These are phyloP conservation scores for Starmerella lactis-condensi DNA, from an alignment of 805 yeast species.

Conservation along the genomic window DNA sequence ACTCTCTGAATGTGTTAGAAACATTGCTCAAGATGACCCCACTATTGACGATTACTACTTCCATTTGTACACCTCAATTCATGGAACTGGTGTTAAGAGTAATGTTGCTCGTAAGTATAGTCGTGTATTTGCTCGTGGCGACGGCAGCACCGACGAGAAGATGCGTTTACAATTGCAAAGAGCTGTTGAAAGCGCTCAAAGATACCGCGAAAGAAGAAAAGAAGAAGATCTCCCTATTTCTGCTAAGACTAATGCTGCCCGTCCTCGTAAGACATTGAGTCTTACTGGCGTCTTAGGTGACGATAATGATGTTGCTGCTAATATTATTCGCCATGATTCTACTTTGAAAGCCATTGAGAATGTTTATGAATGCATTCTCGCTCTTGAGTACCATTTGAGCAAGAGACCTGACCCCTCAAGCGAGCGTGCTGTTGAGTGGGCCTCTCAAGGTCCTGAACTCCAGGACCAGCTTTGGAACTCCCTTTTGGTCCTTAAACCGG, in stretches of 20 bases:
- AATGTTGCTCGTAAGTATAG: slow-evolving; percentile 25
- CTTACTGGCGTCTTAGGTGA: slow-evolving; percentile 22
- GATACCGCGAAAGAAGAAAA: slow-evolving; percentile 24
- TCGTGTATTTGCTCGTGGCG: slow-evolving; percentile 60
- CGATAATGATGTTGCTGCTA: slow-evolving; percentile 17
- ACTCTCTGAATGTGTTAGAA: slow-evolving; percentile 83
- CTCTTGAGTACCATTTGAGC: slow-evolving; percentile 58
- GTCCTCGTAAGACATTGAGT: slow-evolving; percentile 21
- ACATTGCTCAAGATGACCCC: slow-evolving; percentile 92
- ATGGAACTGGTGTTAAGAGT: slow-evolving; percentile 21
- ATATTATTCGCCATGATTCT: slow-evolving; percentile 25
- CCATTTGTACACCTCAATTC: slow-evolving; percentile 71
- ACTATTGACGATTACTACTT: slow-evolving; percentile 91
- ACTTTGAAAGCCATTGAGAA: slow-evolving; percentile 56
- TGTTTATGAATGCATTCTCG: slow-evolving; percentile 57
- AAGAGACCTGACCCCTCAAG: slow-evolving; percentile 28
- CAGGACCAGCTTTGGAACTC: slow-evolving; percentile 49
- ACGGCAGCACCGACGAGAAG: slow-evolving; percentile 31
- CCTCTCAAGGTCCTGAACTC: slow-evolving; percentile 18
- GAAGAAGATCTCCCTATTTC: slow-evolving; percentile 40
- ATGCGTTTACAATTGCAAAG: slow-evolving; percentile 96
- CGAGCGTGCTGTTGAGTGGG: slow-evolving; percentile 20
- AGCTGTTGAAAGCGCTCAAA: slow-evolving; percentile 85
- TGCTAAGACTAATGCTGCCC: slow-evolving; percentile 10
- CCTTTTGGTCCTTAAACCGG: slow-evolving; percentile 32